Base-by-base conservation (phyloP, 805 yeast species). In the Yamadazyma philogaea region DNA sequence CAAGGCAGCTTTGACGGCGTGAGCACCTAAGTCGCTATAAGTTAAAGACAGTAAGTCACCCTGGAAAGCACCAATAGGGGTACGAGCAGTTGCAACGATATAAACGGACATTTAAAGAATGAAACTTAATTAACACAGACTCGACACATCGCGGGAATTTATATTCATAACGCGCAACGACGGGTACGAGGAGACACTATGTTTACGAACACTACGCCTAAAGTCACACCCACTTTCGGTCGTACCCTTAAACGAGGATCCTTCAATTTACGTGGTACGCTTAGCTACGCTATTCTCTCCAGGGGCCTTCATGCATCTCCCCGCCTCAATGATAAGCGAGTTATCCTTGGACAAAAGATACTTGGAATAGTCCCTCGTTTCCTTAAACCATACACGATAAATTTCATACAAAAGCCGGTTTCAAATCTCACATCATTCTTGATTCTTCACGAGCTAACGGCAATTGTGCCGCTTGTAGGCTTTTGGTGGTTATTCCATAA, bases 31-130 rank as follows among this genome's bases (percentile, higher is more conserved):
- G 59, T 91, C 98, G 45, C 83, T 80, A 60, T 84, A 89, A 38
- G 80, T 69, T 56, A 86, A 77, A 27, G 93, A 76, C 28, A 93
- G 65, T 34, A 93, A 75, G 2, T 79, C 61, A 43, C 99, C 97
- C 64, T 85, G 93, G 72, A 93, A 87, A 12, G 96, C 82, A 33
- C 98, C 99, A 56, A 93, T 79, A 56, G 99, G 99, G 16, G 99
- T 93, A 75, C 99, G 85, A 38, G 96, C 81, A 39, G 87, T 77
- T 28, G 96, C 72, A 44, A 90, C 98, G 62, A 93, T 88, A 68
- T 91, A 91, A 38, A 89, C 99, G 21, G 50, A 46, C 34, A 30
- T 30, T 22, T n/a, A 4, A 15, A 18, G 22, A 22, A 14, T 20
- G 4, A 16, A 17, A n/a, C n/a, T n/a, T 14, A 36, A 24, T 18